A percentile compares a stretch with the other conserved stretches of the same genome.
Conservation (phyloP, 768 basidiomycete species). For the Guyanaporus albipodus region DNA sequence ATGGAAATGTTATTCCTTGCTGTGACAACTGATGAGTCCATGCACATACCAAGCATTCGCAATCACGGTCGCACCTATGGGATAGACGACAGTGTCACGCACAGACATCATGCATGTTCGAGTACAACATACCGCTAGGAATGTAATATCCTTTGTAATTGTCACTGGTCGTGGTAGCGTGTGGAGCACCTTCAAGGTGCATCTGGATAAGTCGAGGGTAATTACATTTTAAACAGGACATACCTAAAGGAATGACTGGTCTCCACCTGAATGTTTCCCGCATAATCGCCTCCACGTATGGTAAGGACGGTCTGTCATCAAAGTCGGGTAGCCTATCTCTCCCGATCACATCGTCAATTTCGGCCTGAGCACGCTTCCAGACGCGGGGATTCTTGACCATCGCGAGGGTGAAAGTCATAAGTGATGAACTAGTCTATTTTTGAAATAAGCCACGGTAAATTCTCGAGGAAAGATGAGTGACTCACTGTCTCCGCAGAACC, state of each 20-base stretch:
- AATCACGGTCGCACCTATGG: not conserved
- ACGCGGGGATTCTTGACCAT: conserved; percentile 8
- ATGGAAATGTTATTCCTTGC: too few relatives aligned
- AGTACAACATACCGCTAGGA: conserved; percentile 1
- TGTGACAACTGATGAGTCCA: too few relatives aligned
- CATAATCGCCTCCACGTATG: not conserved
- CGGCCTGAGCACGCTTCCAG: conserved; percentile 4
- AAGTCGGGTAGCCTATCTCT: conserved; percentile 4
- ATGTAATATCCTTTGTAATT: conserved; percentile 4
- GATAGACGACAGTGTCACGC: too few relatives aligned
- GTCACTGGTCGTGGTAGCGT: not conserved
- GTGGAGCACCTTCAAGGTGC: not conserved
- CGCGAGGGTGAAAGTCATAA: conserved; percentile 5
- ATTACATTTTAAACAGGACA: not conserved
- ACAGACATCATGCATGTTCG: too few relatives aligned
- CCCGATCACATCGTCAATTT: not conserved
- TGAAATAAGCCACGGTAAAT: not conserved
- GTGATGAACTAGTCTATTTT: not conserved
- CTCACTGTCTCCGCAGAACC: not conserved
- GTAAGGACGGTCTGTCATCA: conserved; percentile 4
- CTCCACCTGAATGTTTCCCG: conserved; percentile 3
- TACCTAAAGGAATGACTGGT: conserved; percentile 1
- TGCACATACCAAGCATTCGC: not conserved
- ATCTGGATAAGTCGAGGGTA: not conserved
- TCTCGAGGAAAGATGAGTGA: not conserved